A percentile compares a stretch with the other conserved stretches of the same genome.
Evolutionary conservation across 2,329 filamentous ascomycete genomes (phyloP).

Genomic region (Macrophomina tecta): DNA sequence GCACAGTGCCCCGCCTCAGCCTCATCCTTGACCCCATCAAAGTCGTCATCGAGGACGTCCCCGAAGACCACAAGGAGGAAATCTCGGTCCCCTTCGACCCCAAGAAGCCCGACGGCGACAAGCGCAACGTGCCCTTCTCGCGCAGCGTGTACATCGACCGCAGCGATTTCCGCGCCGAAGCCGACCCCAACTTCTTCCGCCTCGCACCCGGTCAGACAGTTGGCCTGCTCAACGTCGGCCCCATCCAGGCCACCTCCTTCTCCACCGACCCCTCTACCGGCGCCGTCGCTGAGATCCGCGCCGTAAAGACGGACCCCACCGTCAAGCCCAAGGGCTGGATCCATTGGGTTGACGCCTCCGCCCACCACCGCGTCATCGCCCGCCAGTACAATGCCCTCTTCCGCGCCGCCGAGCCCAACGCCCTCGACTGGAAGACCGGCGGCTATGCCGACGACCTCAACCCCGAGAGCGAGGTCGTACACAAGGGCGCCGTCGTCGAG

Average conservation of each 20-base stretch:
- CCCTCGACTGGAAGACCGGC: conserved; percentile 69
- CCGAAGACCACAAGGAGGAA: conserved; percentile 69
- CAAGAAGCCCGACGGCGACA: conserved; percentile 74
- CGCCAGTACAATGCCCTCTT: conserved; percentile 84
- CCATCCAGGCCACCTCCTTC: conserved; percentile 72
- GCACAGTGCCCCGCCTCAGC: conserved; percentile 86
- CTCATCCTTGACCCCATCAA: conserved; percentile 85
- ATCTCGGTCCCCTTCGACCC: conserved; percentile 79
- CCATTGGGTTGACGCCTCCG: conserved; percentile 82
- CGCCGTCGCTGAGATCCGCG: conserved; percentile 69
- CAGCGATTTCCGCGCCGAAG: conserved; percentile 75
- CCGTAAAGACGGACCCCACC: conserved; percentile 65
- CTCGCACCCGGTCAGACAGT: conserved; percentile 77
- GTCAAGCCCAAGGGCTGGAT: conserved; percentile 77
- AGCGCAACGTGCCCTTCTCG: conserved; percentile 69
- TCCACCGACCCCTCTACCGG: conserved; percentile 67
- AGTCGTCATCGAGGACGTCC: conserved; percentile 81
- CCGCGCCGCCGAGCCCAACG: conserved; percentile 81
- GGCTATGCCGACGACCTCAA: conserved; percentile 87
- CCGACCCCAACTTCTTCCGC: conserved; percentile 77
- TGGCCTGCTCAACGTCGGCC: conserved; percentile 73
- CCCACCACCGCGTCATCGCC: conserved; percentile 64
- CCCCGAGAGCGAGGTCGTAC: conserved; percentile 82
- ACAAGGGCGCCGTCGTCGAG: conserved; percentile 79
- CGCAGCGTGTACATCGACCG: conserved; percentile 85